Percentiles rank a stretch among this genome's conserved stretches.
Conservation (phyloP, 2,329 filamentous ascomycete genomes). For the Dothideomycetes sp. region DNA sequence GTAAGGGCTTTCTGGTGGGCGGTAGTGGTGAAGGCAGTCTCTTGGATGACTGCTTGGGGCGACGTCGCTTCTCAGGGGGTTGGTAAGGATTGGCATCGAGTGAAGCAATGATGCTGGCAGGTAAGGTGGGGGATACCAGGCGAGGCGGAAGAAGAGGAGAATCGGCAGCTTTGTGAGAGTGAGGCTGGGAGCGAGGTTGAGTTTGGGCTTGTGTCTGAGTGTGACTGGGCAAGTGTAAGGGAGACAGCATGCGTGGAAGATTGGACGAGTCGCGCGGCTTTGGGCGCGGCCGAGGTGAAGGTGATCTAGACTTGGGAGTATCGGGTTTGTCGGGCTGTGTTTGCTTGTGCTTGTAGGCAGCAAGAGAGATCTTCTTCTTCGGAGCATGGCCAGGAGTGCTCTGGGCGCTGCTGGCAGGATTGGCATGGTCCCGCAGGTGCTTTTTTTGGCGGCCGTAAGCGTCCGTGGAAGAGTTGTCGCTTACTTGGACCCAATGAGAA, state of each 20-base stretch:
- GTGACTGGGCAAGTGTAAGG: conserved; percentile 3
- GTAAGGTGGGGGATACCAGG: conserved; percentile 47
- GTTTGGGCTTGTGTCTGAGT: not conserved
- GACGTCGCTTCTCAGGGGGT: not conserved
- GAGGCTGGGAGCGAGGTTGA: conserved; percentile 7
- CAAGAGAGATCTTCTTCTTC: conserved; percentile 55
- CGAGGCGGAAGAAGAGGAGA: conserved; percentile 33
- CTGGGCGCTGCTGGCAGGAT: conserved; percentile 23
- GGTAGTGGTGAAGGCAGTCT: conserved; percentile 1
- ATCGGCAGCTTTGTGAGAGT: not conserved
- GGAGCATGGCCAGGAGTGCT: conserved; percentile 34
- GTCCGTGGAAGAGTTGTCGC: conserved; percentile 29
- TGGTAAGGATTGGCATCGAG: conserved; percentile 22
- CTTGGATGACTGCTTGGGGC: conserved; percentile 3
- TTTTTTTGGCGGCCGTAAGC: conserved; percentile 3
- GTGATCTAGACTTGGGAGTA: conserved; percentile 41
- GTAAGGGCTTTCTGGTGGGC: not conserved
- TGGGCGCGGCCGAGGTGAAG: not conserved
- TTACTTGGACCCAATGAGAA: conserved; percentile 27
- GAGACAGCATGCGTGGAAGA: conserved; percentile 14
- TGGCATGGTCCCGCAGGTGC: not conserved
- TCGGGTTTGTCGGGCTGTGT: conserved; percentile 42
- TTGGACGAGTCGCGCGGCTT: conserved; percentile 9
- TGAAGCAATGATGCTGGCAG: conserved; percentile 46
- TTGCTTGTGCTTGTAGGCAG: conserved; percentile 51